Evolutionary conservation across 345 rosid genomes (phyloP).

Genomic region (Stellera chamaejasme): DNA sequence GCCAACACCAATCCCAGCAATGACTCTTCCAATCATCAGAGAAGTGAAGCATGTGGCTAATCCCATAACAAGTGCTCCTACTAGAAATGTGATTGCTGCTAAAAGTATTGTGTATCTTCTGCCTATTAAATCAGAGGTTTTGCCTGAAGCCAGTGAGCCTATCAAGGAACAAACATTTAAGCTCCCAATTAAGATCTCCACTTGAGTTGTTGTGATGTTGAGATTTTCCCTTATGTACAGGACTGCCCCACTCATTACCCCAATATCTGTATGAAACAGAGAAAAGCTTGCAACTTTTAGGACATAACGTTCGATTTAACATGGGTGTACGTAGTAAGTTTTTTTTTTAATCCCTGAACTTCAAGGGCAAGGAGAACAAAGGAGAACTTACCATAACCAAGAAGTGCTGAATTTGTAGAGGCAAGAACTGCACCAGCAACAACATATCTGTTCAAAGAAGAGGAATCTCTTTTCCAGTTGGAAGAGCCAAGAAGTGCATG

Average conservation of each 20-base stretch:
- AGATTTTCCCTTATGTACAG: constrained; percentile 39
- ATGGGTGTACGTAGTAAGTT: too few species aligned
- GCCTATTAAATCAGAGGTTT: constrained; percentile 51
- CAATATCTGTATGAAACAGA: constrained; percentile 31
- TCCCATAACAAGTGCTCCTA: constrained; percentile 51
- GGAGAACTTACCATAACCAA: constrained; percentile 46
- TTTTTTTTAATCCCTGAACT: neutral
- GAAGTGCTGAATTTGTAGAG: constrained; percentile 44
- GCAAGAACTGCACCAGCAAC: constrained; percentile 47
- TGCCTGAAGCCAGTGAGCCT: constrained; percentile 46
- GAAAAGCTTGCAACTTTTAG: neutral
- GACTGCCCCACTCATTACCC: constrained; percentile 64
- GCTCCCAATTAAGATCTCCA: constrained; percentile 47
- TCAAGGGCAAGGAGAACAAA: neutral
- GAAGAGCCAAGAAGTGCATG: constrained; percentile 18
- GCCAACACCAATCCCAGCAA: constrained; percentile 55
- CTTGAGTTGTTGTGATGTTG: constrained; percentile 32
- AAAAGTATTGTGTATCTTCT: constrained; percentile 45
- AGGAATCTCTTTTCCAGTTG: constrained; percentile 2
- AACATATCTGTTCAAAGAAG: constrained; percentile 36
- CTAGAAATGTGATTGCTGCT: constrained; percentile 39
- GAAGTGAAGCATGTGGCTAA: constrained; percentile 34
- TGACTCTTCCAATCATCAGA: constrained; percentile 44
- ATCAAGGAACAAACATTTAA: constrained; percentile 44
- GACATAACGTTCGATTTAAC: too few species aligned